Conservation (phyloP, 2,329 filamentous ascomycete species). For the Fusarium proliferatum region DNA sequence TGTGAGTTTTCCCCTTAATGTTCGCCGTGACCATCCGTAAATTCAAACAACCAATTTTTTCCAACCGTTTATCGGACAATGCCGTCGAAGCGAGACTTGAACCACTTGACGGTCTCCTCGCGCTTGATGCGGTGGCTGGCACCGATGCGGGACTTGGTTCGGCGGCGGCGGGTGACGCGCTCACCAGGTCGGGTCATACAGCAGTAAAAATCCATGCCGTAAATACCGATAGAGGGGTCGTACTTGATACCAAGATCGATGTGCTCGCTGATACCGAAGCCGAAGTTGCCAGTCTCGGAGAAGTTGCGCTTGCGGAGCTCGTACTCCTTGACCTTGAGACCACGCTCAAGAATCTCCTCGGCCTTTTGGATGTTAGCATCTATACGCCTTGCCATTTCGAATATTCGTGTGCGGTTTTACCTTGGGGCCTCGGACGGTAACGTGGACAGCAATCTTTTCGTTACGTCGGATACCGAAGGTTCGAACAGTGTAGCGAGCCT, state of each 20-base stretch:
- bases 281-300: constrained; percentile 99
- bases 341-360: constrained; percentile 99
- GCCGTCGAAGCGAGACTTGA: constrained; percentile 89
- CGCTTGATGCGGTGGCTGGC: constrained; percentile 92
- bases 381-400: not conserved
- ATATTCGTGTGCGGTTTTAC: constrained; percentile 45
- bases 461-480: constrained; percentile 99
- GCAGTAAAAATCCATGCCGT: constrained; percentile 99
- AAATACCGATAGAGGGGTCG: constrained; percentile 97
- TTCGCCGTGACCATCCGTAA: constrained; percentile 57
- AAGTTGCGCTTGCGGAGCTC: constrained; percentile 99
- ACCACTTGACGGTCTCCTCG: constrained; percentile 98
- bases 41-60: constrained; percentile 43
- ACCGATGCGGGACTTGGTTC: constrained; percentile 87
- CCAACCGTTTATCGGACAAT: constrained; percentile 88
- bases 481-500: constrained; percentile 99
- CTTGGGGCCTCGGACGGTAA: constrained; percentile 97
- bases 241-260: constrained; percentile 99
- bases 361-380: constrained; percentile 64
- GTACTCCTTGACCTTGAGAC: constrained; percentile 99
- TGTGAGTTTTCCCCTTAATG: constrained; percentile 50
- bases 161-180: constrained; percentile 95
- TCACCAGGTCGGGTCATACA: constrained; percentile 99
- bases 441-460: constrained; percentile 99
- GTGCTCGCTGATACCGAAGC: constrained; percentile 99